Base-by-base conservation (phyloP, 23 red algal genomes). In the Gracilaria domingensis region DNA sequence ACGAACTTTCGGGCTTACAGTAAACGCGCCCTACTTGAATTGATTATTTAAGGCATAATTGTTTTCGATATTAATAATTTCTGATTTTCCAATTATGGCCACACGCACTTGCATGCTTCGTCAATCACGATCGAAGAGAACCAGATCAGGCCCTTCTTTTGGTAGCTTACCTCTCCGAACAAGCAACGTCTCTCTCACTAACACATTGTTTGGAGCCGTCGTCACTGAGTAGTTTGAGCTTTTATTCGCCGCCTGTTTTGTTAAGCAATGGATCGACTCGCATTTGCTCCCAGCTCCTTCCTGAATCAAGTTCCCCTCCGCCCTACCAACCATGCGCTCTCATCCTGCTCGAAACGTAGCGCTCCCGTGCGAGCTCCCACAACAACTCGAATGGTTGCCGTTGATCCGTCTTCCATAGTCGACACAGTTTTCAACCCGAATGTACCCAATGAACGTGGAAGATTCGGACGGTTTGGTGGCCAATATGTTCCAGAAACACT, bases 401-500 rank as follows among this genome's bases (percentile, higher is more conserved):
- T 78, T 0, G 92, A 94, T 45, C 82, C 66, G 11, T 35, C 72
- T 8, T 59, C 71, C 44, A 70, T 94, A 37, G 7, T 60, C n/a
- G 92, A 94, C 73, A 81, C 59, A 6, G 29, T 30, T 13, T 98
- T 89, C 66, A 53, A 85, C 48, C 62, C 96, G 33, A 70, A 86
- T 12, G 82, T 93, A 0, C 97, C 97, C 0, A 88, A 96, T 69
- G 72, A 35, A 24, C 34, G 37, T 38, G 97, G 97, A 45, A 72
- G 91, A 30, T 99, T 82, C 71, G 97, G 97, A 4, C 89, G 85
- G 18, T 99, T 96, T 86, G 97, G 97, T 0, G 97, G 97, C 29
- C 83, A 87, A 36, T 99, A 94, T 67, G 97, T 99, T 32, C 97
- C 97, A 28, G 97, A 99, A 84, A 99, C 97, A 24, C 79, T 99